A percentile compares a stretch with the other conserved stretches of the same genome.
Evolutionary conservation across 768 basidiomycete genomes (phyloP).

Genomic region (Macrolepiota albuminosa): DNA sequence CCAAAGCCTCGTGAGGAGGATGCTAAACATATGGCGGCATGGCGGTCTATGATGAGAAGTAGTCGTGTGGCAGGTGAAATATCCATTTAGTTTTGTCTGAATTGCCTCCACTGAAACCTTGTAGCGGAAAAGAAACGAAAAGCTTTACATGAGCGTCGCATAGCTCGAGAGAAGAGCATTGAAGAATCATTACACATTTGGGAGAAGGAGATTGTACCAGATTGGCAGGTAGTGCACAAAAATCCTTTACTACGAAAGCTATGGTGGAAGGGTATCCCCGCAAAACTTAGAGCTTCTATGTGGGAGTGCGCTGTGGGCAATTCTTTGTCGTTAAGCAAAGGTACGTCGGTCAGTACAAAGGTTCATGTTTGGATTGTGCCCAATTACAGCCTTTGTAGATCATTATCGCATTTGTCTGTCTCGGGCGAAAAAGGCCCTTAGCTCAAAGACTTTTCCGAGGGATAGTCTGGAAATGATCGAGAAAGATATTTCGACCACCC

Average conservation of each 20-base stretch:
- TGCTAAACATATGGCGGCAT: constrained; percentile 76
- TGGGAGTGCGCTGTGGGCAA: constrained; percentile 90
- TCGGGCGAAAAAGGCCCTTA: constrained; percentile 67
- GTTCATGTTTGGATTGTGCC: neutral
- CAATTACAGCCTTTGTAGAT: constrained; percentile 37
- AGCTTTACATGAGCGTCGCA: constrained; percentile 56
- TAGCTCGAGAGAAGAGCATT: constrained; percentile 59
- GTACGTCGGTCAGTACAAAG: constrained; percentile 29
- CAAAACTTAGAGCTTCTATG: constrained; percentile 70
- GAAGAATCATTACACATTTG: constrained; percentile 70
- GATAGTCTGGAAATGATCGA: constrained; percentile 63
- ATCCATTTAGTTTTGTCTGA: neutral
- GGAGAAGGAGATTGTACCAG: constrained; percentile 77
- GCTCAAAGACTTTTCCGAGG: constrained; percentile 60
- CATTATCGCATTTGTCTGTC: constrained; percentile 66
- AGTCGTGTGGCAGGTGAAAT: constrained; percentile 67
- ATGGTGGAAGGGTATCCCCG: constrained; percentile 90
- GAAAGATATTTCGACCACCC: constrained; percentile 66
- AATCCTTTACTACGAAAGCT: constrained; percentile 61
- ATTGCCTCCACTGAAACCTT: neutral
- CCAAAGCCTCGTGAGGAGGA: constrained; percentile 79
- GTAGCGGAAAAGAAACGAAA: constrained; percentile 69
- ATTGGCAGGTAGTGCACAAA: constrained; percentile 73
- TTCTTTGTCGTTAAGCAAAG: constrained; percentile 75
- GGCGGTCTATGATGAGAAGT: constrained; percentile 84